phyloP scores from a whole-genome alignment of 352 stramenopile species.

The Phytophthora foliorum region DNA sequence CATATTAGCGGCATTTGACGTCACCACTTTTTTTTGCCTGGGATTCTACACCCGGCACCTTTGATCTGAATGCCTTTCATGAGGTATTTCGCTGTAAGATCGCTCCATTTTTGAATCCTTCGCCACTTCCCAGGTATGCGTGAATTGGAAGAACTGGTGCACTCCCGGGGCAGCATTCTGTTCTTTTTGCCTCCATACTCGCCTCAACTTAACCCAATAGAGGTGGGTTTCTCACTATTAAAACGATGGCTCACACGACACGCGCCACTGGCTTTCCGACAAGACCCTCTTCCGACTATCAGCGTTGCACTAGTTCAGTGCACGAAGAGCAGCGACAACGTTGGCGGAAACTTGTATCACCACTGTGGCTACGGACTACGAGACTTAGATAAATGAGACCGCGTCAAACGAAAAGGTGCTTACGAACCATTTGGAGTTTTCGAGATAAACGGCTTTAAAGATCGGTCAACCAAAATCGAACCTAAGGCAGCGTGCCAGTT shows the following conservation, averaged over 20 bases:
- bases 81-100: slow-evolving; percentile 2
- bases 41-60: neutral
- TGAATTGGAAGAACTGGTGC: neutral
- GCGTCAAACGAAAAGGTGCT: too few relatives aligned
- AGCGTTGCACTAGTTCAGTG: neutral
- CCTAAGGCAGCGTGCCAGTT: too few relatives aligned
- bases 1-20: slow-evolving; percentile 1
- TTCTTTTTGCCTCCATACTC: slow-evolving; percentile 3
- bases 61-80: neutral
- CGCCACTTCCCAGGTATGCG: too few relatives aligned
- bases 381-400: too few relatives aligned
- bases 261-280: neutral
- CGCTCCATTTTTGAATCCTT: neutral
- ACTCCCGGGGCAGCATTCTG: neutral
- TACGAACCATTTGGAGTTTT: too few relatives aligned
- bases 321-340: neutral
- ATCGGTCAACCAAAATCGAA: too few relatives aligned
- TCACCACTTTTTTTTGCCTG: neutral
- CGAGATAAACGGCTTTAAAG: neutral
- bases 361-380: slow-evolving; percentile 3
- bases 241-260: slow-evolving; percentile 1
- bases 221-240: neutral
- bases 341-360: neutral
- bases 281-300: neutral
- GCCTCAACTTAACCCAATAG: slow-evolving; percentile 7